phyloP scores from a whole-genome alignment of 129 eudicot species.

The Oenanthe sinensis region DNA sequence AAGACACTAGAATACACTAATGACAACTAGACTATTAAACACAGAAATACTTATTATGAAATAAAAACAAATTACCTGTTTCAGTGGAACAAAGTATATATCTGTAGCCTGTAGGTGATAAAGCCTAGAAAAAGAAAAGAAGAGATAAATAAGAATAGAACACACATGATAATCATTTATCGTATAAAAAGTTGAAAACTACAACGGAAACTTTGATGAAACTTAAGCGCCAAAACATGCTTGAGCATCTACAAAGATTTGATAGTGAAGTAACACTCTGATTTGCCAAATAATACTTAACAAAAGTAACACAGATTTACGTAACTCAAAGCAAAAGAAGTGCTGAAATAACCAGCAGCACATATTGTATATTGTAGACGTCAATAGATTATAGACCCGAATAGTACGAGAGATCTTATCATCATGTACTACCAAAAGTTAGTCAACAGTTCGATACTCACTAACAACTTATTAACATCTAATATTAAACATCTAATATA shows the following conservation, averaged over 20 bases:
- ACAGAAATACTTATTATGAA: background rate
- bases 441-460: too few relatives aligned
- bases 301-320: background rate
- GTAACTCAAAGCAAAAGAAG: background rate
- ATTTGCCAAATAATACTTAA: background rate
- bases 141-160: background rate
- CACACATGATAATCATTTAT: background rate
- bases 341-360: background rate
- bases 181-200: too few relatives aligned
- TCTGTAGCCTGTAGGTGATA: slow-evolving; percentile 75
- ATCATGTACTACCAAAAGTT: too few relatives aligned
- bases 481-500: too few relatives aligned
- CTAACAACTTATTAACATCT: too few relatives aligned
- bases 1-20: background rate
- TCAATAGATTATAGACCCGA: background rate
- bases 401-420: too few relatives aligned
- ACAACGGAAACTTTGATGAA: background rate
- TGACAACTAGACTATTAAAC: background rate
- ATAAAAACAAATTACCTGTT: slow-evolving; percentile 54
- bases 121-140: slow-evolving; percentile 45
- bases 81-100: slow-evolving; percentile 76
- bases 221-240: background rate
- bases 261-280: background rate
- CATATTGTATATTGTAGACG: background rate
- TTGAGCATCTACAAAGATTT: background rate